phyloP scores from a whole-genome alignment of 129 eudicot genomes.

The Saussurea involucrata region DNA sequence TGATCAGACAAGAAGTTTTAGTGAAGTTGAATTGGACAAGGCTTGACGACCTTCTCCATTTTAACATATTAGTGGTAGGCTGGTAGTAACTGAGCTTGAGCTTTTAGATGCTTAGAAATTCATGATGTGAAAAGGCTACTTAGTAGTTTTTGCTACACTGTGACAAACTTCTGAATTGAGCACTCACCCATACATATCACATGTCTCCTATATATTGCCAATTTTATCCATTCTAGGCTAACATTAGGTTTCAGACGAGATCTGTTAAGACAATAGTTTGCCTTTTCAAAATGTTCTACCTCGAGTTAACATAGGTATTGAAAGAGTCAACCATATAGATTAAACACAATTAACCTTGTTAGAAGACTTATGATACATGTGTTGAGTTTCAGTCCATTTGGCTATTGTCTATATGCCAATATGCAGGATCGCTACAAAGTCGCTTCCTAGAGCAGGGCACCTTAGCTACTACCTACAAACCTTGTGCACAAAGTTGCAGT shows the following conservation, averaged over 20 bases:
- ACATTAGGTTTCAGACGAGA: background rate
- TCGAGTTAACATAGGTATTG: background rate
- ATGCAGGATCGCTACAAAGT: background rate
- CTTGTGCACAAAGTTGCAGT: background rate
- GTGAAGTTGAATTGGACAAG: conserved; percentile 5
- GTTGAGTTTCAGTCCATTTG: background rate
- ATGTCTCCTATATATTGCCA: background rate
- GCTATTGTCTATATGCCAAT: background rate
- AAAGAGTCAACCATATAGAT: background rate
- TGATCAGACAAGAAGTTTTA: background rate
- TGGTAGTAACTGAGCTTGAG: background rate
- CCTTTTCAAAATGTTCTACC: background rate
- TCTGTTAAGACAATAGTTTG: conserved; percentile 5
- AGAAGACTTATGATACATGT: background rate
- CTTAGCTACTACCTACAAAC: background rate
- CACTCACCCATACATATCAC: background rate
- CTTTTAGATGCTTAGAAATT: conserved; percentile 3
- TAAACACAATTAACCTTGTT: background rate
- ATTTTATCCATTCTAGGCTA: background rate
- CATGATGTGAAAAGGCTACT: background rate
- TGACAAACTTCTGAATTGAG: background rate
- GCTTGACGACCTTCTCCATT: background rate
- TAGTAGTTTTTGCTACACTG: background rate
- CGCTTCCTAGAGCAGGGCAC: background rate
- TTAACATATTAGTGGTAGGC: background rate